These are phyloP conservation scores for Garcia nutans DNA, from an alignment of 345 rosid species.

Conservation along the genomic window DNA sequence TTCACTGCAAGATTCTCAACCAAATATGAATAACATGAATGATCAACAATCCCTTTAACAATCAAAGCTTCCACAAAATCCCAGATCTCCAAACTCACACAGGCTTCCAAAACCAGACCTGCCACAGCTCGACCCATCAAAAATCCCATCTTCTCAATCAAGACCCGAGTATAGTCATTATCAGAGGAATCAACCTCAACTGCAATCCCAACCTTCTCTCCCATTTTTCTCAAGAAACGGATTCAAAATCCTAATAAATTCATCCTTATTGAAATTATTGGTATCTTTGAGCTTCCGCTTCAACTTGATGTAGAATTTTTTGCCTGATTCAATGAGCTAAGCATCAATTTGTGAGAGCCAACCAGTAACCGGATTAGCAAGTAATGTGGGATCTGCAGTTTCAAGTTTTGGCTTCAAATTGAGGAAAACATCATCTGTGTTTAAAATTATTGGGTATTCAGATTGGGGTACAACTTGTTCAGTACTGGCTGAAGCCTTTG, in stretches of 20 bases:
- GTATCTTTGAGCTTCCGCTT: slow-evolving; percentile 58
- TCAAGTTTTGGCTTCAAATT: slow-evolving; percentile 65
- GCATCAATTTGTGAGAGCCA: slow-evolving; percentile 62
- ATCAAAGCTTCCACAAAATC: slow-evolving; percentile 62
- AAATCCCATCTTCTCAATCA: slow-evolving; percentile 52
- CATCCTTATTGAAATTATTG: slow-evolving; percentile 44
- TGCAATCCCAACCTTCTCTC: slow-evolving; percentile 35
- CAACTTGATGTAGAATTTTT: slow-evolving; percentile 53
- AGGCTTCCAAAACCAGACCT: slow-evolving; percentile 68
- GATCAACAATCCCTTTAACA: slow-evolving; percentile 43
- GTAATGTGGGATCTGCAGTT: slow-evolving; percentile 40
- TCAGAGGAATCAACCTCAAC: slow-evolving; percentile 30
- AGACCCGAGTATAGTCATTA: slow-evolving; percentile 23
- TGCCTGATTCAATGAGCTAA: slow-evolving; percentile 41
- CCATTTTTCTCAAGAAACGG: slow-evolving; percentile 54
- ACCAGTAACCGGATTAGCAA: slow-evolving; percentile 53
- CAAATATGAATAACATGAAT: slow-evolving; percentile 49
- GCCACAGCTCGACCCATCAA: slow-evolving; percentile 55
- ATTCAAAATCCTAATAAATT: slow-evolving; percentile 45
- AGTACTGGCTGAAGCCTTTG: slow-evolving; percentile 44
- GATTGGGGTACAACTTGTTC: slow-evolving; percentile 31
- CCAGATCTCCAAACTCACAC: slow-evolving; percentile 61
- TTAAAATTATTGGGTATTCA: slow-evolving; percentile 58
- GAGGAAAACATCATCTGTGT: slow-evolving; percentile 45
- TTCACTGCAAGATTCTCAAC: slow-evolving; percentile 50